Evolutionary conservation across 805 yeast species (phyloP).

Genomic region (Kuraishia molischiana): DNA sequence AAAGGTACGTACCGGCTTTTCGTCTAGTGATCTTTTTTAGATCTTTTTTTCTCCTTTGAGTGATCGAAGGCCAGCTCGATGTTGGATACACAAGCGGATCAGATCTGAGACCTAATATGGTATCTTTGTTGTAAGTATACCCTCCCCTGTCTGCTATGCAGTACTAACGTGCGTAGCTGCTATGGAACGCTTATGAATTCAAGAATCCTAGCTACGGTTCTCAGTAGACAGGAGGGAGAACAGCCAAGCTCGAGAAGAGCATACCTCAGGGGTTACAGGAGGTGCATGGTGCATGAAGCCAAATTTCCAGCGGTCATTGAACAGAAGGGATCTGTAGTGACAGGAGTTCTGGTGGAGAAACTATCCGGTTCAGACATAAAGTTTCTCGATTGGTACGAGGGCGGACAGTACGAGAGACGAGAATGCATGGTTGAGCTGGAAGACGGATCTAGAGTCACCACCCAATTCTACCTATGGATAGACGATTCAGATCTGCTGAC

Average conservation of each 20-base stretch:
- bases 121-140: no score
- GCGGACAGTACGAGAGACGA: constrained; percentile 3
- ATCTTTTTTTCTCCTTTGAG: no score
- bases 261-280: constrained; percentile 6
- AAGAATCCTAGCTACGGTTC: constrained; percentile 6
- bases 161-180: constrained; percentile 4
- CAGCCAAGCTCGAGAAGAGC: no score
- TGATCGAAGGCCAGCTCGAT: no score
- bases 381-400: constrained; percentile 13
- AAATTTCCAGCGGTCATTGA: constrained; percentile 9
- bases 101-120: no score
- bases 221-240: constrained; percentile 5
- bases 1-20: no score
- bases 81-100: no score
- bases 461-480: constrained; percentile 1
- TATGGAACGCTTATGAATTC: constrained; percentile 11
- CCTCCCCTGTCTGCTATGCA: no score
- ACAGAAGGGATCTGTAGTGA: constrained; percentile 1
- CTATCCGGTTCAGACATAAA: constrained; percentile 6
- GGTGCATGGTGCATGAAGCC: constrained; percentile 7
- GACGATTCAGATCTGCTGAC: background rate
- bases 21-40: no score
- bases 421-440: background rate
- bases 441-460: background rate
- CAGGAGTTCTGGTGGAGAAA: constrained; percentile 8